Conservation (phyloP, 1,284 basidiomycete species). For the Pterulicium gracile region DNA sequence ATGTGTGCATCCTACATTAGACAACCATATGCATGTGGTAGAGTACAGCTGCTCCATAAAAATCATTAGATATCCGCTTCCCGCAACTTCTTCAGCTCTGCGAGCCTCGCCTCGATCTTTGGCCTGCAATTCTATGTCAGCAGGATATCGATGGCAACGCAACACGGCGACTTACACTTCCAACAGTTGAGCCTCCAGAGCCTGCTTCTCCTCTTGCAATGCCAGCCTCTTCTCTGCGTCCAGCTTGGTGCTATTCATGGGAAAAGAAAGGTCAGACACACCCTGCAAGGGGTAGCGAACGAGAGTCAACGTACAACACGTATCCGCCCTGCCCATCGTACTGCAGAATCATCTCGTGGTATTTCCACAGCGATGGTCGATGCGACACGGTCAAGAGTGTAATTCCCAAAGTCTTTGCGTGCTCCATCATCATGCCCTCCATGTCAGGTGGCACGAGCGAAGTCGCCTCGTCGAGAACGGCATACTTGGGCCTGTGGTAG, state of each 20-base stretch:
- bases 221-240: slow-evolving; percentile 88
- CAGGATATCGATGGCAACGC: not conserved
- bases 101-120: not conserved
- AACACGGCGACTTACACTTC: slow-evolving; percentile 50
- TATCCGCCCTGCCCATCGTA: slow-evolving; percentile 80
- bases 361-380: slow-evolving; percentile 90
- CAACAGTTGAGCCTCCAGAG: slow-evolving; percentile 65
- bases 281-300: slow-evolving; percentile 2
- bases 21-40: too few species aligned
- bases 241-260: slow-evolving; percentile 59
- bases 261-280: slow-evolving; percentile 6
- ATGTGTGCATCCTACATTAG: too few species aligned
- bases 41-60: too few species aligned
- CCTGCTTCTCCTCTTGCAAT: slow-evolving; percentile 90
- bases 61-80: not conserved
- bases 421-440: slow-evolving; percentile 93
- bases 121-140: not conserved
- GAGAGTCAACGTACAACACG: slow-evolving; percentile 57
- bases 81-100: not conserved
- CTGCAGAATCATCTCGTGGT: slow-evolving; percentile 87
- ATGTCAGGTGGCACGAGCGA: slow-evolving; percentile 89
- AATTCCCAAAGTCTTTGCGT: slow-evolving; percentile 80
- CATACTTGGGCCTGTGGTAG: slow-evolving; percentile 93
- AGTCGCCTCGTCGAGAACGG: slow-evolving; percentile 94
- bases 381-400: slow-evolving; percentile 89